Conservation (phyloP, 1,284 basidiomycete species). For the Vanrija sp. region DNA sequence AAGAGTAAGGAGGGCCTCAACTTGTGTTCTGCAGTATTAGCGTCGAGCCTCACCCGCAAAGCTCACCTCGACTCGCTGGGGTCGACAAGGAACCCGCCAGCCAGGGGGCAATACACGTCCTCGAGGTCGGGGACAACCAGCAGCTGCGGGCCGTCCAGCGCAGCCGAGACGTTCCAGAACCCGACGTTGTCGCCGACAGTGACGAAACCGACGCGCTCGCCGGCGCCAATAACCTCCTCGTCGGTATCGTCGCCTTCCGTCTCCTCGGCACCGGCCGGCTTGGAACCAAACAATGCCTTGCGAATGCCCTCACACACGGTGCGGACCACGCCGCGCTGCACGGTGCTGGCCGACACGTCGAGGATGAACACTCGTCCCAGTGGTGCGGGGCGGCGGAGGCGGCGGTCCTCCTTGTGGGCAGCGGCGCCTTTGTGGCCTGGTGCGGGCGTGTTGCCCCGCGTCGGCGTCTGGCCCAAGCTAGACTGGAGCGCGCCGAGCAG, state of each 20-base stretch:
- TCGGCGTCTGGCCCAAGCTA: constrained; percentile 31
- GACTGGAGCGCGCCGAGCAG: constrained; percentile 42
- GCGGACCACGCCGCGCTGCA: constrained; percentile 68
- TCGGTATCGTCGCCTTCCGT: constrained; percentile 45
- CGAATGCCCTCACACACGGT: constrained; percentile 65
- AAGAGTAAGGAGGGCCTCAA: constrained; percentile 54
- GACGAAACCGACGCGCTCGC: constrained; percentile 65
- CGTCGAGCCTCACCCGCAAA: neutral
- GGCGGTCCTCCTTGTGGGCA: constrained; percentile 27
- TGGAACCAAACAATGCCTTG: constrained; percentile 64
- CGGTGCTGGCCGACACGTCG: constrained; percentile 74
- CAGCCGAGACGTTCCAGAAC: constrained; percentile 81
- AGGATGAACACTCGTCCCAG: constrained; percentile 83
- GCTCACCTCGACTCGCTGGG: constrained; percentile 65
- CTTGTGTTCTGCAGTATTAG: constrained; percentile 29
- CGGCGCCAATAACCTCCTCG: constrained; percentile 46
- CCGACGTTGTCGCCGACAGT: constrained; percentile 81
- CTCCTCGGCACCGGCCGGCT: constrained; percentile 43
- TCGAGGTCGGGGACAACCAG: constrained; percentile 83
- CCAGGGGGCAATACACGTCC: constrained; percentile 83
- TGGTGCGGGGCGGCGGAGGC: constrained; percentile 59
- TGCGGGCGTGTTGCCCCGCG: constrained; percentile 46
- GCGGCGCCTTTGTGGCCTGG: constrained; percentile 28
- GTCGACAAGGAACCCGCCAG: constrained; percentile 72
- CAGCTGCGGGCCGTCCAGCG: constrained; percentile 62